Conservation (phyloP, 2,329 filamentous ascomycete genomes). For the Hymenoscyphus infarciens region DNA sequence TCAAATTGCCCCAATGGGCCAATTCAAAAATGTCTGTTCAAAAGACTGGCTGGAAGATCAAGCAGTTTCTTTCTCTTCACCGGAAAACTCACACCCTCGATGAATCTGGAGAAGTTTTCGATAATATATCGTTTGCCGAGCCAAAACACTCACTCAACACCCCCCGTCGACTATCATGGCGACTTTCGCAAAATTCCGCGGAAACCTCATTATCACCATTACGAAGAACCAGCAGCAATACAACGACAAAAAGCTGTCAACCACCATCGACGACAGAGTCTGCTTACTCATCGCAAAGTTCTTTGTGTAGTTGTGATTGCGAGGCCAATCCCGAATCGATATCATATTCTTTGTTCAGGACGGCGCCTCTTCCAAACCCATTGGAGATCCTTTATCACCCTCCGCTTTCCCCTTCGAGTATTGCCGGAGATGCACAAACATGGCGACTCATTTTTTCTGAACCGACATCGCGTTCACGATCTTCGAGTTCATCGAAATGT, state of each 20-base stretch:
- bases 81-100: conserved; percentile 16
- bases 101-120: conserved; percentile 6
- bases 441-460: conserved; percentile 28
- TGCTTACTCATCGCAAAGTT: conserved; percentile 41
- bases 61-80: conserved; percentile 23
- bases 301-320: conserved; percentile 44
- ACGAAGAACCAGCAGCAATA: conserved; percentile 17
- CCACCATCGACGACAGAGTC: conserved; percentile 38
- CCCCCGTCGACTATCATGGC: conserved; percentile 22
- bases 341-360: conserved; percentile 29
- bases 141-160: conserved; percentile 11
- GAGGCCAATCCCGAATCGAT: conserved; percentile 28
- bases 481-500: conserved; percentile 9
- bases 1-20: conserved; percentile 6
- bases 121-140: conserved; percentile 10
- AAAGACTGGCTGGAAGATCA: conserved; percentile 26
- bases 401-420: conserved; percentile 22
- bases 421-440: conserved; percentile 24
- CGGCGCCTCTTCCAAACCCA: conserved; percentile 13
- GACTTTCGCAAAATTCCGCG: conserved; percentile 15
- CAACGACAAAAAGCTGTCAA: conserved; percentile 15
- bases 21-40: conserved; percentile 23
- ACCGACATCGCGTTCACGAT: conserved; percentile 10
- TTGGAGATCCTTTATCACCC: conserved; percentile 33
- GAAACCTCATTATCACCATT: conserved; percentile 12